Conservation (phyloP, 176 grass and related monocot species). For the Puya raimondii region DNA sequence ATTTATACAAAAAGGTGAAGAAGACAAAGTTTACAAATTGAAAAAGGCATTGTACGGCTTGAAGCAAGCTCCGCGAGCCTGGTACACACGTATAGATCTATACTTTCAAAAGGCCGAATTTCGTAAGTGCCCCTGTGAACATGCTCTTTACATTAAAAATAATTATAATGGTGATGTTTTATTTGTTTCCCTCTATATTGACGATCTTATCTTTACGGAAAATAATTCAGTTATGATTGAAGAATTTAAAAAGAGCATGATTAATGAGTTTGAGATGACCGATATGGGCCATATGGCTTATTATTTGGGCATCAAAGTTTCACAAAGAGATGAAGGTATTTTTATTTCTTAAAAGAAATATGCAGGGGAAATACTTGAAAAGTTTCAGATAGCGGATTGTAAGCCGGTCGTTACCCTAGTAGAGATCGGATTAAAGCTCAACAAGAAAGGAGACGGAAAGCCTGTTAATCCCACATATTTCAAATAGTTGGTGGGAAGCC, state of each 20-base stretch:
- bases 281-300: constrained; percentile 8
- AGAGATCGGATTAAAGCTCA: background rate
- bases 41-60: background rate
- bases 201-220: constrained; percentile 12
- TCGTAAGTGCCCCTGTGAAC: background rate
- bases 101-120: background rate
- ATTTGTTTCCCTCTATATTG: background rate
- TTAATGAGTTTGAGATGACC: constrained; percentile 5
- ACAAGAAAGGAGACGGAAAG: background rate
- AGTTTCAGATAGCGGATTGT: background rate
- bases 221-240: constrained; percentile 7
- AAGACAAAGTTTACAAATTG: background rate
- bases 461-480: background rate
- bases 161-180: background rate
- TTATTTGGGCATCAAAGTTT: background rate
- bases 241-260: background rate
- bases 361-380: background rate
- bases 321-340: background rate
- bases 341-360: constrained; percentile 7
- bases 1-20: background rate
- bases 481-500: background rate
- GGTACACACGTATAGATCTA: background rate
- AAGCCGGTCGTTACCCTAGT: background rate
- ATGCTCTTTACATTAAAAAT: background rate
- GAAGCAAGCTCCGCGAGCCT: background rate